Evolutionary conservation across 2,329 filamentous ascomycete species (phyloP), one percentile per base, ranked within the genome.

Genomic region (Ceratocystis lukuohia): DNA sequence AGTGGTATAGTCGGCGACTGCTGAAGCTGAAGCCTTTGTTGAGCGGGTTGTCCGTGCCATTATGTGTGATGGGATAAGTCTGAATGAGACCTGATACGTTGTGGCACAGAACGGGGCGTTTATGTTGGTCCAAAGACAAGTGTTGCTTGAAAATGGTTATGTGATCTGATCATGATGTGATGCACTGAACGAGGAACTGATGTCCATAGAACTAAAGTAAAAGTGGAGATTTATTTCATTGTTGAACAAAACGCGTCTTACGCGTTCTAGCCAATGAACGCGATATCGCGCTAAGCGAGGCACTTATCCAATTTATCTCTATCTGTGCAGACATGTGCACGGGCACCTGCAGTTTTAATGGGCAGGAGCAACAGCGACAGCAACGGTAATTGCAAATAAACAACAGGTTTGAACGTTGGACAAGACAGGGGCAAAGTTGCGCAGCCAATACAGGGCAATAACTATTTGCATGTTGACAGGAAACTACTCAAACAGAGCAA

Each of bases 31-130:
- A 46, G 73, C 65, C 70, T 77, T 79, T 59, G 74, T 72, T 10
- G 81, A 76, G 70, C 82, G 76, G 20, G 64, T 68, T 68, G 81
- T 82, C 70, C 77, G 77, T 62, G 80, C 77, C 81, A 84, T 84
- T 62, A 57, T 69, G 48, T 28, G 37, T 20, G 30, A 30, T 37
- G 41, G 30, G 20, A 44, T 37, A n/a, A 20, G 28, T 37, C 7
- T 59, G 8, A n/a, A 20, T 15, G 7, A 28, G 20, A 4, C 2
- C 20, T 59, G 28, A 37, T 20, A 33, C 8, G 56, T 30, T 25
- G 28, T 25, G 28, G 56, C 25, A 25, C 25, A 20, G 33, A 28
- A 59, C 25, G 7, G 28, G n/a, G 2, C 1, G 15, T 59, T 15
- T 41, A 15, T 41, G 37, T 41, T 41, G 3, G 10, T 41, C 37